Evolutionary conservation across 73 alveolate species (phyloP).

Genomic region (Paramecium sexaurelia): DNA sequence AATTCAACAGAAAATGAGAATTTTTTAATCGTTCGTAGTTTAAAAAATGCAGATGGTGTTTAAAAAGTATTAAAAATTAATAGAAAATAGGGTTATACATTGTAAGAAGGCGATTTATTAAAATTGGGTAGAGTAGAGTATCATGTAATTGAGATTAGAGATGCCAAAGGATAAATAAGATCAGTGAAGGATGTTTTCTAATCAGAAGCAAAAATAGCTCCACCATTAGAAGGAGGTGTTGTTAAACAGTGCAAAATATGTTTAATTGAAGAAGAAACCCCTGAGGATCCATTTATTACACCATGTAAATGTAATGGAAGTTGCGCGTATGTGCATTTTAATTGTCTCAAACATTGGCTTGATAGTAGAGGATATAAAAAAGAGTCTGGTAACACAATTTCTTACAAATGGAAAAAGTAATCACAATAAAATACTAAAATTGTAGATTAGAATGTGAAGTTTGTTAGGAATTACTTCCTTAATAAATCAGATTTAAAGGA

Average conservation of each 20-base stretch:
- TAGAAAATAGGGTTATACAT: conserved; percentile 64
- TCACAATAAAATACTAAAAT: neutral
- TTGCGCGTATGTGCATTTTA: conserved; percentile 78
- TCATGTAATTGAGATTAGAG: conserved; percentile 75
- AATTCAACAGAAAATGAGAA: neutral
- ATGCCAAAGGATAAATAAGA: conserved; percentile 7
- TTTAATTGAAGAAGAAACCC: conserved; percentile 69
- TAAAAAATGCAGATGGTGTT: conserved; percentile 66
- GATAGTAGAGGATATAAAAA: conserved; percentile 69
- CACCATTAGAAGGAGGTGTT: conserved; percentile 23
- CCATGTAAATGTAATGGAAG: conserved; percentile 88
- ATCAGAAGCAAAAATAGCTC: conserved; percentile 15
- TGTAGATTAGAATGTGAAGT: conserved; percentile 80
- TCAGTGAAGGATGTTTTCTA: conserved; percentile 37
- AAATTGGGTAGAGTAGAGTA: conserved; percentile 85
- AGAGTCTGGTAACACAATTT: conserved; percentile 63
- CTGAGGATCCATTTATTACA: conserved; percentile 75
- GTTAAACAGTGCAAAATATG: conserved; percentile 69
- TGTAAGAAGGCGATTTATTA: conserved; percentile 73
- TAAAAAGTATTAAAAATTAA: neutral
- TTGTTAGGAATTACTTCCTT: conserved; percentile 85
- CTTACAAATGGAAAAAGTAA: conserved; percentile 74
- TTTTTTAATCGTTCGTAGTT: conserved; percentile 65
- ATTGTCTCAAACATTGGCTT: conserved; percentile 82
- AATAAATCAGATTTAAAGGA: conserved; percentile 69